phyloP scores from a whole-genome alignment of 2,329 filamentous ascomycete species.

The Hypocrella siamensis region DNA sequence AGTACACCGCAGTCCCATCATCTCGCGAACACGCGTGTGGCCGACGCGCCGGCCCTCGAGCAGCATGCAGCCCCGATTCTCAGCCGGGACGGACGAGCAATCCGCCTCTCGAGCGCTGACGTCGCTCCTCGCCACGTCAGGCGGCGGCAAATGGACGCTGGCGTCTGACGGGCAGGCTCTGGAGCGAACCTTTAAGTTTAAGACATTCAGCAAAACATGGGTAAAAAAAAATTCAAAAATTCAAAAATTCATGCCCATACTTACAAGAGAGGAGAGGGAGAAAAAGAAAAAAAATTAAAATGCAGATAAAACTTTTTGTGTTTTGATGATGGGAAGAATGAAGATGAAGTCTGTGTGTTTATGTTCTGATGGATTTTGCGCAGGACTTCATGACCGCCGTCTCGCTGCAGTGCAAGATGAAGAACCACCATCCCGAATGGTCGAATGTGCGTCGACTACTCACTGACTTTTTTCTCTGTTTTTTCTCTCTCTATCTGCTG shows the following conservation, averaged over 20 bases:
- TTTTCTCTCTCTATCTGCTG: too few relatives aligned
- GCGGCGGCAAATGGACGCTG: conserved; percentile 32
- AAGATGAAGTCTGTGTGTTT: too few relatives aligned
- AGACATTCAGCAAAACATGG: conserved; percentile 51
- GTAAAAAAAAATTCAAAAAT: conserved; percentile 17
- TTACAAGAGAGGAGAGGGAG: background rate
- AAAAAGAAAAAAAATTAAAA: background rate
- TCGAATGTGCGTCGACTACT: conserved; percentile 56
- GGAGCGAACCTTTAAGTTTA: conserved; percentile 46
- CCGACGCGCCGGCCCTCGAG: conserved; percentile 3
- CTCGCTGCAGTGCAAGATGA: conserved; percentile 48
- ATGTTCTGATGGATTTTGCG: too few relatives aligned
- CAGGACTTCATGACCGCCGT: conserved; percentile 64
- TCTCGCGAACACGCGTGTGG: background rate
- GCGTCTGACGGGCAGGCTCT: conserved; percentile 34
- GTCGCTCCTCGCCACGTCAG: conserved; percentile 23
- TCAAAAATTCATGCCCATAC: too few relatives aligned
- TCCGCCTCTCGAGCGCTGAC: conserved; percentile 18
- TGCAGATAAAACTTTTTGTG: too few relatives aligned
- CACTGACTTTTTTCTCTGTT: too few relatives aligned
- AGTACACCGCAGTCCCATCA: background rate
- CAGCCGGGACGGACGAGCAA: conserved; percentile 26
- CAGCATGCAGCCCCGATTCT: conserved; percentile 22
- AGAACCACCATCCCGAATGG: conserved; percentile 64
- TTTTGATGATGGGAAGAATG: too few relatives aligned